Percentiles rank a stretch among this genome's conserved stretches.
Conservation (phyloP, 140 eudicot genomes). For the Flaveria floridana region DNA sequence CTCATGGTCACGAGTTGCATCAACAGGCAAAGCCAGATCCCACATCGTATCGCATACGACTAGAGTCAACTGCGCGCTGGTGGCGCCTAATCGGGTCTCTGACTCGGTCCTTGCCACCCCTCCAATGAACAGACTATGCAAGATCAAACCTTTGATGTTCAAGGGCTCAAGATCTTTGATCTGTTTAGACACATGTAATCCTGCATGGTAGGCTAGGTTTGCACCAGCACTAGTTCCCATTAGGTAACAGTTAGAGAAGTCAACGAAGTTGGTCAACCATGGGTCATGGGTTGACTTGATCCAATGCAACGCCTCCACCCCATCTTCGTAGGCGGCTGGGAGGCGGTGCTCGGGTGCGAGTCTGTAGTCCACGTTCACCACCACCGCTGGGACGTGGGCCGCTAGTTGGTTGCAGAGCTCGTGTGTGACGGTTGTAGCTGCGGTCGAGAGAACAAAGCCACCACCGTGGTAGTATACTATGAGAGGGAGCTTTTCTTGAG, state of each 20-base stretch:
- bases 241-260: constrained; percentile 36
- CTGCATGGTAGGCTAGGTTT: constrained; percentile 40
- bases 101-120: constrained; percentile 39
- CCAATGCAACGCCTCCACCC: constrained; percentile 43
- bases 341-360: constrained; percentile 52
- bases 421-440: constrained; percentile 28
- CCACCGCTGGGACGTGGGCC: constrained; percentile 25
- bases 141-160: constrained; percentile 40
- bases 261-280: constrained; percentile 36
- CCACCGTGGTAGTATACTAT: constrained; percentile 47
- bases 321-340: constrained; percentile 49
- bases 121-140: constrained; percentile 42
- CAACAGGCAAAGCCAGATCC: constrained; percentile 37
- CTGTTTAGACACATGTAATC: constrained; percentile 28
- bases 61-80: background rate
- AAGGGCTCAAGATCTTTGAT: constrained; percentile 31
- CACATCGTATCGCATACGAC: constrained; percentile 26
- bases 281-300: constrained; percentile 30
- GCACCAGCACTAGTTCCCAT: constrained; percentile 47
- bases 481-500: constrained; percentile 38
- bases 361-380: constrained; percentile 45
- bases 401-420: constrained; percentile 31
- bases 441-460: constrained; percentile 39
- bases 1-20: constrained; percentile 41
- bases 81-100: constrained; percentile 28